A percentile compares a stretch with the other conserved stretches of the same genome.
Evolutionary conservation across 345 rosid species (phyloP).

Genomic region (Corchorus capsularis): DNA sequence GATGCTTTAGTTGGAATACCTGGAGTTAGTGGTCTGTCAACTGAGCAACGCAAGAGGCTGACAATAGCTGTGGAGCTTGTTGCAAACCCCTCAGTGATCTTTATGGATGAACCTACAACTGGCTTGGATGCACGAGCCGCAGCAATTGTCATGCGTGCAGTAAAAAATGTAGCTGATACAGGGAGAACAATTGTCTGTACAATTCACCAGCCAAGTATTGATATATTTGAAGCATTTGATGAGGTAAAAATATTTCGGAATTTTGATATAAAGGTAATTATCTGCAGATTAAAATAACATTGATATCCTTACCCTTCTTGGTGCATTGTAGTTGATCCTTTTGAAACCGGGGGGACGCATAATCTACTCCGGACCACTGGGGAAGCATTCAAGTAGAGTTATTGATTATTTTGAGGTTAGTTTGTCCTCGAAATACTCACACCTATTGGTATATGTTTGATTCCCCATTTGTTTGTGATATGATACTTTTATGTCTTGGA

Average conservation of each 20-base stretch:
- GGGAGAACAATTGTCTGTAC: conserved; percentile 88
- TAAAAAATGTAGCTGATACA: conserved; percentile 71
- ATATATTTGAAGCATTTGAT: conserved; percentile 83
- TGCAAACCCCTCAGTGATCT: conserved; percentile 77
- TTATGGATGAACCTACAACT: conserved; percentile 92
- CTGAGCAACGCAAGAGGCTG: conserved; percentile 77
- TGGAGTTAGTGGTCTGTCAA: conserved; percentile 64
- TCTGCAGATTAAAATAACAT: neutral
- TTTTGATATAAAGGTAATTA: neutral
- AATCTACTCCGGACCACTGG: conserved; percentile 69
- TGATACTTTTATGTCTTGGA: neutral
- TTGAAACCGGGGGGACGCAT: conserved; percentile 66
- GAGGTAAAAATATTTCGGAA: conserved; percentile 48
- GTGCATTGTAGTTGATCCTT: conserved; percentile 54
- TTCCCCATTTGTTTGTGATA: neutral
- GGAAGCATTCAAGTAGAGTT: conserved; percentile 51
- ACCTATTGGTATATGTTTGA: neutral
- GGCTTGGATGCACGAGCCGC: conserved; percentile 91
- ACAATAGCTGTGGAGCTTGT: conserved; percentile 84
- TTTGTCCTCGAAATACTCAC: neutral
- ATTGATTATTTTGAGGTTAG: conserved; percentile 72
- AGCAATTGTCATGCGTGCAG: conserved; percentile 82
- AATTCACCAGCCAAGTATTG: conserved; percentile 85
- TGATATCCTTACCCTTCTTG: neutral
- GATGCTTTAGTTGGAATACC: conserved; percentile 69